Conservation (phyloP, 1,284 basidiomycete genomes). For the Ganoderma lucidum region DNA sequence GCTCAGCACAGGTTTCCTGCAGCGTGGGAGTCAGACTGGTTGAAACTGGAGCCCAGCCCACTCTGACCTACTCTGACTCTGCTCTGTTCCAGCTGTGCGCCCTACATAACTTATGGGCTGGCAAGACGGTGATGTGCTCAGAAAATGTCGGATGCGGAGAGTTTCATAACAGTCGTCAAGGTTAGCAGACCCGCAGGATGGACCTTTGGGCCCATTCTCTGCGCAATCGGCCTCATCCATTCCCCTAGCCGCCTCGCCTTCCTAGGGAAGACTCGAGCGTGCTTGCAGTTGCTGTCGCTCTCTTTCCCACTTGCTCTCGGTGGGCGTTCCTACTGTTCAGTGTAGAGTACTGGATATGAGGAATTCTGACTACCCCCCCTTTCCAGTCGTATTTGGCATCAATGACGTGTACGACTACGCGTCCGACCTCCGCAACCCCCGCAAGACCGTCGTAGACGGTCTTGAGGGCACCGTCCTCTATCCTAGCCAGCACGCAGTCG, state of each 20-base stretch:
- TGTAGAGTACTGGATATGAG: not conserved
- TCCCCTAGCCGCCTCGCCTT: slow-evolving; percentile 1
- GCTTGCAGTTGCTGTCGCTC: slow-evolving; percentile 17
- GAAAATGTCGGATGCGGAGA: not conserved
- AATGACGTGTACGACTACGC: slow-evolving; percentile 31
- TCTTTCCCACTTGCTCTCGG: slow-evolving; percentile 25
- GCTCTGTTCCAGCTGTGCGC: not conserved
- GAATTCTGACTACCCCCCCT: not conserved
- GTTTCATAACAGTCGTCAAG: slow-evolving; percentile 10
- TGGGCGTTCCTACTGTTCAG: not conserved
- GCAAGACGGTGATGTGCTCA: not conserved
- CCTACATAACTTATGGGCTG: not conserved
- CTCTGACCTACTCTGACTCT: not conserved
- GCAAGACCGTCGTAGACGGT: slow-evolving; percentile 23
- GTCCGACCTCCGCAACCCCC: slow-evolving; percentile 27
- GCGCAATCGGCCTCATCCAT: slow-evolving; percentile 26
- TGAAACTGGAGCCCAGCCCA: no score
- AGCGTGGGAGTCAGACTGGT: no score
- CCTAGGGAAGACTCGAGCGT: not conserved
- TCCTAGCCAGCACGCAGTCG: slow-evolving; percentile 14
- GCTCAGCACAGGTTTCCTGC: no score
- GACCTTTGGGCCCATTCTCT: slow-evolving; percentile 29
- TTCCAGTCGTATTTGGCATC: slow-evolving; percentile 27
- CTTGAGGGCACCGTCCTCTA: slow-evolving; percentile 29
- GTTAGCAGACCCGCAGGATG: slow-evolving; percentile 24